These are phyloP conservation scores for Yarrowia deformans DNA, from an alignment of 805 yeast genomes.

Conservation along the genomic window DNA sequence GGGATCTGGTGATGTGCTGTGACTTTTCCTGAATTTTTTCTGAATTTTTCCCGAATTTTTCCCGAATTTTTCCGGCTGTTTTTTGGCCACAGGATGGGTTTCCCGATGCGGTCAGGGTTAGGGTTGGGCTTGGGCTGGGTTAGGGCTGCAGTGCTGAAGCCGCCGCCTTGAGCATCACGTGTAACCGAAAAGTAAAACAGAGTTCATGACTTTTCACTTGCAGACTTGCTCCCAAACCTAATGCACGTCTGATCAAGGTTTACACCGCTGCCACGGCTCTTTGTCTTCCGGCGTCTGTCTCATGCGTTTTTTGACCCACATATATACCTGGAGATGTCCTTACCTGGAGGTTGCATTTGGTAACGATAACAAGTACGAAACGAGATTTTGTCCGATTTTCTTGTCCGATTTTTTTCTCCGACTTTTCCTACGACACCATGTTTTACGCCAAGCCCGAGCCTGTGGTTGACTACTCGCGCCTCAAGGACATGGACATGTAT, in stretches of 20 bases:
- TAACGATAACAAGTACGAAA: too few relatives aligned
- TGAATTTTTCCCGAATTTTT: too few relatives aligned
- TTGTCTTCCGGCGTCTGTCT: slow-evolving; percentile 5
- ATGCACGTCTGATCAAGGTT: slow-evolving; percentile 5
- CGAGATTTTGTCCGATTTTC: too few relatives aligned
- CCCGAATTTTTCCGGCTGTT: too few relatives aligned
- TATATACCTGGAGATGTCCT: slow-evolving; percentile 16
- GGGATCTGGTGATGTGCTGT: too few relatives aligned
- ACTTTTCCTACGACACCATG: background rate
- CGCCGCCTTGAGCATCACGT: background rate
- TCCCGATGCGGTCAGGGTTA: background rate
- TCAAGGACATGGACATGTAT: slow-evolving; percentile 35
- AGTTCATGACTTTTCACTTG: too few relatives aligned
- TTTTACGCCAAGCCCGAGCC: slow-evolving; percentile 29
- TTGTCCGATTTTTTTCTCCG: too few relatives aligned
- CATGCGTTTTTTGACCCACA: slow-evolving; percentile 30
- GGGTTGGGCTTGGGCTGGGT: background rate
- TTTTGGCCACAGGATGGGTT: background rate
- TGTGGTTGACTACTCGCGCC: slow-evolving; percentile 25
- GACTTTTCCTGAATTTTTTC: too few relatives aligned
- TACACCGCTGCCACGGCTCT: slow-evolving; percentile 1
- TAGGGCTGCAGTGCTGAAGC: background rate
- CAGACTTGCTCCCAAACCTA: slow-evolving; percentile 32
- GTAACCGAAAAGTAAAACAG: background rate
- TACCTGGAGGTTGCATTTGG: background rate